A percentile compares a stretch with the other conserved stretches of the same genome.
These are phyloP conservation scores for Pyrenochaeta sp. DNA, from an alignment of 2,329 filamentous ascomycete genomes.

Conservation along the genomic window DNA sequence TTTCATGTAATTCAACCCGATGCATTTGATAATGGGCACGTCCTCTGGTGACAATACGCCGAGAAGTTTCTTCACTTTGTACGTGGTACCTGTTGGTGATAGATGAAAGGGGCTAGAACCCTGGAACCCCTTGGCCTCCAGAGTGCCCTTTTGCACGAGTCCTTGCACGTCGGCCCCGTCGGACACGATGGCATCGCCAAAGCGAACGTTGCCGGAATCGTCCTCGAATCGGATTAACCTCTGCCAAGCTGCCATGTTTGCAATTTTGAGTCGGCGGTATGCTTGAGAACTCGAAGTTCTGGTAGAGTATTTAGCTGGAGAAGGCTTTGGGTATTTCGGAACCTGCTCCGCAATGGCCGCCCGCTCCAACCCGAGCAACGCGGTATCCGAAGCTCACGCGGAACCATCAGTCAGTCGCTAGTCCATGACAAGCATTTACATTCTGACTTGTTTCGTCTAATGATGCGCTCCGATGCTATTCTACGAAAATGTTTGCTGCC, in stretches of 20 bases:
- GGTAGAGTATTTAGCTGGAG: no score
- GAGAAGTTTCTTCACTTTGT: not conserved
- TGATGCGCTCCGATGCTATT: no score
- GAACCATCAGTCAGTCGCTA: no score
- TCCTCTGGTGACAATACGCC: not conserved
- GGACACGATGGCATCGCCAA: not conserved
- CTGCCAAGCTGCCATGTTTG: not conserved
- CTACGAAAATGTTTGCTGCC: no score
- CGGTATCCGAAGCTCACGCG: no score
- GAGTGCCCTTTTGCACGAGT: not conserved
- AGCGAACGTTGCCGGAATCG: not conserved
- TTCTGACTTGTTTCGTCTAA: no score
- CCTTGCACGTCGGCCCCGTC: not conserved
- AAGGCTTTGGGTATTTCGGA: no score
- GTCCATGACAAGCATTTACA: no score
- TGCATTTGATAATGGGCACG: not conserved
- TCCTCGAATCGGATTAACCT: not conserved
- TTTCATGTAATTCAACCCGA: not conserved
- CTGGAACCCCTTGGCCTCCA: not conserved
- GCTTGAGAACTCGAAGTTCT: no score
- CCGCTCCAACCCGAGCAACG: no score
- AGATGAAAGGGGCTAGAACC: not conserved
- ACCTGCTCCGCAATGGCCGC: no score
- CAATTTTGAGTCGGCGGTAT: no score
- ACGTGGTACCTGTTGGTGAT: not conserved